Evolutionary conservation across 169 alveolate species (phyloP).

Genomic region (Babesia ovis): DNA sequence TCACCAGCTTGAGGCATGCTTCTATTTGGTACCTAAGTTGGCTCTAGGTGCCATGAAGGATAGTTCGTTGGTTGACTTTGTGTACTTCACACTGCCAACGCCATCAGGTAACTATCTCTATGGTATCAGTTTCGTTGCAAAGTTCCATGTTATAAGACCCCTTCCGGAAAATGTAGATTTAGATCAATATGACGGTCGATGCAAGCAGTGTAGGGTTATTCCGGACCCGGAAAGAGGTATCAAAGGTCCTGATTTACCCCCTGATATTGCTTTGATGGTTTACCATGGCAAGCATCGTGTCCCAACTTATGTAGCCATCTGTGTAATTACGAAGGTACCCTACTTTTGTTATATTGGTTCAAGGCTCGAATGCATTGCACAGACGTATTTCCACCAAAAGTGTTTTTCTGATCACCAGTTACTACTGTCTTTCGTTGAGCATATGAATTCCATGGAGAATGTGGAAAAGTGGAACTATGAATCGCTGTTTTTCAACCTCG

Average conservation of each 20-base stretch:
- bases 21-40: conserved; percentile 43
- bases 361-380: conserved; percentile 53
- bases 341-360: conserved; percentile 55
- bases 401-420: conserved; percentile 44
- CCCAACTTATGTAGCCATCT: conserved; percentile 32
- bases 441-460: conserved; percentile 36
- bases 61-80: conserved; percentile 44
- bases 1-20: conserved; percentile 23
- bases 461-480: conserved; percentile 59
- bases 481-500: conserved; percentile 56
- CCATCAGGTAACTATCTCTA: conserved; percentile 57
- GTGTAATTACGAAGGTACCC: conserved; percentile 58
- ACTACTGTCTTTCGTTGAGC: conserved; percentile 52
- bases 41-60: conserved; percentile 51
- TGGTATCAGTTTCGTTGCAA: conserved; percentile 56
- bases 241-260: background rate
- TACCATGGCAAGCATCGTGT: background rate
- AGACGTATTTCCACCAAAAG: conserved; percentile 44
- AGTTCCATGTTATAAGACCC: background rate
- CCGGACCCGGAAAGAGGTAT: background rate
- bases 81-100: conserved; percentile 60
- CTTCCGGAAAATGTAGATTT: background rate
- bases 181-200: background rate
- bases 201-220: background rate
- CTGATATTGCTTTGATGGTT: background rate